Percentiles rank a stretch among this genome's conserved stretches.
Conservation (phyloP, 2,329 filamentous ascomycete species). For the Emmonsiellopsis sp. region DNA sequence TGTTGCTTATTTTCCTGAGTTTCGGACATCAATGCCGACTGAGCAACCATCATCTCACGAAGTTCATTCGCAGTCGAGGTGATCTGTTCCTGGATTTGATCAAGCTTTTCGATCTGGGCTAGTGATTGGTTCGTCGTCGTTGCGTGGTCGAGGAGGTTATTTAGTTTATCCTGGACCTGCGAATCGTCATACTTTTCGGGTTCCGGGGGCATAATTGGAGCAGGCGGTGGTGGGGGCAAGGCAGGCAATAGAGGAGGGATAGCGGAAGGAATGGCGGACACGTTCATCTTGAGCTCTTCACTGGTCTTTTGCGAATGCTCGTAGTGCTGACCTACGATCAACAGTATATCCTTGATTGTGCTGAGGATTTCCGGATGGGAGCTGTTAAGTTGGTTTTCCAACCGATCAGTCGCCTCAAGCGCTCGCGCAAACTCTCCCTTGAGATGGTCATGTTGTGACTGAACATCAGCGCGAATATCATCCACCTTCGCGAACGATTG, state of each 20-base stretch:
- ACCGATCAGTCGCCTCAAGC: slow-evolving; percentile 59
- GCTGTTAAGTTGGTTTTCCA: slow-evolving; percentile 71
- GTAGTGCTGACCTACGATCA: slow-evolving; percentile 75
- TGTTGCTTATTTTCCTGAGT: slow-evolving; percentile 71
- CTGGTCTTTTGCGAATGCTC: slow-evolving; percentile 69
- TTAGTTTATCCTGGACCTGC: slow-evolving; percentile 50
- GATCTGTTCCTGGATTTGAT: slow-evolving; percentile 82
- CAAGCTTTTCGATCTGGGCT: slow-evolving; percentile 68
- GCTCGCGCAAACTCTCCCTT: slow-evolving; percentile 71
- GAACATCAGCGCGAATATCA: slow-evolving; percentile 57
- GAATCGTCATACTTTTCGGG: slow-evolving; percentile 49
- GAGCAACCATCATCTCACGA: slow-evolving; percentile 66
- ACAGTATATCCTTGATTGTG: slow-evolving; percentile 74
- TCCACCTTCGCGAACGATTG: slow-evolving; percentile 67
- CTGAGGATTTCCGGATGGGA: slow-evolving; percentile 83
- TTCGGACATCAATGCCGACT: slow-evolving; percentile 64
- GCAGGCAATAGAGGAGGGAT: slow-evolving; percentile 51
- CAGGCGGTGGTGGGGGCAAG: slow-evolving; percentile 26
- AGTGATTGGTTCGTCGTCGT: slow-evolving; percentile 60
- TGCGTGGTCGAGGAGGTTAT: slow-evolving; percentile 35
- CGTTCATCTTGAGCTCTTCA: slow-evolving; percentile 50
- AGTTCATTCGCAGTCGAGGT: slow-evolving; percentile 76
- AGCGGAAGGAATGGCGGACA: slow-evolving; percentile 38
- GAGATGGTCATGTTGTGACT: slow-evolving; percentile 71
- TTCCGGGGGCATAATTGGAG: slow-evolving; percentile 15